Evolutionary conservation across 768 basidiomycete genomes (phyloP), one percentile per base, ranked within the genome.

Genomic region (Leccinellum albellum): DNA sequence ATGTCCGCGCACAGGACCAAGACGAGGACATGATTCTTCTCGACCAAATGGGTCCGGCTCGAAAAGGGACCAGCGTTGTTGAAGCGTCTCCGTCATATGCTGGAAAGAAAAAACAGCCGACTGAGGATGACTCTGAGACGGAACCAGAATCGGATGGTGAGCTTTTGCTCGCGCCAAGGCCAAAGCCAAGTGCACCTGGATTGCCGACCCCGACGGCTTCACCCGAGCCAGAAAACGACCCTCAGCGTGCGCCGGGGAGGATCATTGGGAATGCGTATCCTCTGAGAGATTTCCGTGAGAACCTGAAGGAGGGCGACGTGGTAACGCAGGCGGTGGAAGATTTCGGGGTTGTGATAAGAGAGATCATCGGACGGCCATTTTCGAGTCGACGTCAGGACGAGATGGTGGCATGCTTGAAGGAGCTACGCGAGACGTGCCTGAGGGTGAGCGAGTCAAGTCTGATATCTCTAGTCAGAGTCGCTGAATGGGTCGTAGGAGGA

Each of bases 251-350:
- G 15, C 79, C 83, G 0, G 89, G 89, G 5, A 76, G 90, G 49
- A 88, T 95, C 52, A 83, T 96, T 37, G 89, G 91, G 9, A 82
- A 78, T 37, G 83, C 86, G 0, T 77, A 78, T 61, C 94, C 94
- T 1, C 75, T 95, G 51, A 75, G 76, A 47, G 94, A 96, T 70
- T 97, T 95, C 75, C 74, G 76, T 58, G 75, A 79, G 63, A 89
- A 91, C 66, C 73, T 90, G 32, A 79, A 76, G 26, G 79, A 79
- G 53, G 91, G 91, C 0, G 92, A 93, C 69, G 74, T 93, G 20
- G 90, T 94, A 37, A 83, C 81, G 14, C 93, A 95, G 72, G 92
- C 91, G 0, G 88, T 93, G 8, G 85, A 88, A 63, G 94, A 94
- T 70, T 71, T 95, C 48, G 83, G 79, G 13, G 78, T 70, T 15